Evolutionary conservation across 371 early-diverging fungal species (phyloP).

Genomic region (Circinella minor): DNA sequence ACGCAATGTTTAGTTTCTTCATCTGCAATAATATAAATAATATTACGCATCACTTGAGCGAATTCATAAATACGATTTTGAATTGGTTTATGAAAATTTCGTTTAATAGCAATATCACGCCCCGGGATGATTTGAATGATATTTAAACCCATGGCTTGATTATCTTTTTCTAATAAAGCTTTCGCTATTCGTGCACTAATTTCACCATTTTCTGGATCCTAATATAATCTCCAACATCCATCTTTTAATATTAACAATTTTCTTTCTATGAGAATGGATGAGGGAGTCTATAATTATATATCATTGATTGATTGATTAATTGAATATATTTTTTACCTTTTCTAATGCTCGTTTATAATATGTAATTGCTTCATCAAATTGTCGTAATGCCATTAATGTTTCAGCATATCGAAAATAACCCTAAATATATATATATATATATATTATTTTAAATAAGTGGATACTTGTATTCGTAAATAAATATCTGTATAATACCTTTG

Average conservation of each 20-base stretch:
- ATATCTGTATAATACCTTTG: slow-evolving; percentile 55
- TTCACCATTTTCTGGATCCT: slow-evolving; percentile 58
- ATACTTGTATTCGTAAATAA: too few species aligned
- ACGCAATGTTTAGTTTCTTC: slow-evolving; percentile 66
- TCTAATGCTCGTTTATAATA: slow-evolving; percentile 58
- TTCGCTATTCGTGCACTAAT: slow-evolving; percentile 58
- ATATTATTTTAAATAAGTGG: background rate
- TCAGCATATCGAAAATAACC: slow-evolving; percentile 79
- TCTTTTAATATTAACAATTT: too few species aligned
- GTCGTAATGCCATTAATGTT: slow-evolving; percentile 57
- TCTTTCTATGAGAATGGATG: too few species aligned
- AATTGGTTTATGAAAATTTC: slow-evolving; percentile 64
- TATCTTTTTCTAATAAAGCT: slow-evolving; percentile 61
- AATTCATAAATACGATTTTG: slow-evolving; percentile 76
- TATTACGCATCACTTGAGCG: slow-evolving; percentile 84
- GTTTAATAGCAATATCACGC: slow-evolving; percentile 64
- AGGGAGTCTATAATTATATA: too few species aligned
- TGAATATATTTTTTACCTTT: slow-evolving; percentile 27
- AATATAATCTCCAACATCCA: slow-evolving; percentile 1
- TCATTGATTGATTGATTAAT: background rate
- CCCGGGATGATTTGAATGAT: slow-evolving; percentile 75
- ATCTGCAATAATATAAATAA: slow-evolving; percentile 80
- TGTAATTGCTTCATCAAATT: slow-evolving; percentile 65
- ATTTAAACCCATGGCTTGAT: slow-evolving; percentile 58
- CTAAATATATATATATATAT: slow-evolving; percentile 26